Evolutionary conservation across 768 basidiomycete genomes (phyloP).

Genomic region (Pholiota conissans): DNA sequence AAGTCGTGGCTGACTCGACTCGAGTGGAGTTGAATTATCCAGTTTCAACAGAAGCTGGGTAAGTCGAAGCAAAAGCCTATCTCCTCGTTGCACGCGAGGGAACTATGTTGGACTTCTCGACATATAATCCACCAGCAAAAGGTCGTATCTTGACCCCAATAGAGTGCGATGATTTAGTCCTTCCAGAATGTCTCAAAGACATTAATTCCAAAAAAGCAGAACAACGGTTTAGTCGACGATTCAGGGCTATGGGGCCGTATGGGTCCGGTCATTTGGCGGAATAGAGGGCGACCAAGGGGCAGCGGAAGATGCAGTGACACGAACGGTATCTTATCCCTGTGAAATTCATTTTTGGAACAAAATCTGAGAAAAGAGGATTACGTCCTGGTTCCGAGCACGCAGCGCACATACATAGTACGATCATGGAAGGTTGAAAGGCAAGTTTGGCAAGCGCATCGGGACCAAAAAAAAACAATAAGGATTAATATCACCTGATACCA

Average conservation of each 20-base stretch:
- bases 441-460: slow-evolving; percentile 3
- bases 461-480: slow-evolving; percentile 25
- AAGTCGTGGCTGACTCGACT: neutral
- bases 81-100: neutral
- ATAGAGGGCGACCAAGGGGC: neutral
- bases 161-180: neutral
- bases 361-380: slow-evolving; percentile 3
- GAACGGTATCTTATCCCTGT: neutral
- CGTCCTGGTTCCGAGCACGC: slow-evolving; percentile 1
- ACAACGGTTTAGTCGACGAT: neutral
- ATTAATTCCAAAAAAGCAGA: neutral
- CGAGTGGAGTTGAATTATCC: neutral
- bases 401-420: slow-evolving; percentile 14
- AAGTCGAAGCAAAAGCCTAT: neutral
- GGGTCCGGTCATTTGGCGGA: neutral
- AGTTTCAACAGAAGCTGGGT: neutral
- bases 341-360: neutral
- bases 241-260: neutral
- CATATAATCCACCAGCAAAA: neutral
- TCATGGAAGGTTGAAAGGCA: slow-evolving; percentile 22
- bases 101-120: neutral
- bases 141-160: neutral
- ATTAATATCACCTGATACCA: slow-evolving; percentile 18
- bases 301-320: neutral
- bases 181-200: neutral